Evolutionary conservation across 2,329 filamentous ascomycete genomes (phyloP).

Genomic region (Pyrenochaeta sp.): DNA sequence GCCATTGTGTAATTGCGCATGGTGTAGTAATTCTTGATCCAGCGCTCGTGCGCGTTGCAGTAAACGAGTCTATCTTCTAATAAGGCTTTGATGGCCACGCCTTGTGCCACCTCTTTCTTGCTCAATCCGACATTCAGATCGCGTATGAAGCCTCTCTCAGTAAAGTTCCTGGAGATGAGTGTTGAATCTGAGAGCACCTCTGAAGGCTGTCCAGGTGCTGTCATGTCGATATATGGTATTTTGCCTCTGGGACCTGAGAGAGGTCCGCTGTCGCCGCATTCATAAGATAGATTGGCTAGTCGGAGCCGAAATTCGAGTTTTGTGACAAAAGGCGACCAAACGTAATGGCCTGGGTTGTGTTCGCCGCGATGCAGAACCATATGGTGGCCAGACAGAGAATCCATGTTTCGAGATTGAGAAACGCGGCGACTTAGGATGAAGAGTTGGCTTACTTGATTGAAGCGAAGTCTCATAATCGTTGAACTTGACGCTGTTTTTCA

Average conservation of each 20-base stretch:
- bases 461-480: too few species aligned
- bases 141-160: conserved; percentile 50
- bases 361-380: conserved; percentile 62
- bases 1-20: conserved; percentile 63
- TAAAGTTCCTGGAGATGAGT: conserved; percentile 61
- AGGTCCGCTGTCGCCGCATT: conserved; percentile 54
- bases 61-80: conserved; percentile 69
- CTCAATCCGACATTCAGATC: conserved; percentile 60
- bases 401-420: too few species aligned
- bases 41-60: conserved; percentile 62
- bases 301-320: conserved; percentile 70
- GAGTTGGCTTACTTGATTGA: too few species aligned
- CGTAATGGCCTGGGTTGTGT: conserved; percentile 50
- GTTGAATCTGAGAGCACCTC: conserved; percentile 59
- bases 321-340: conserved; percentile 68
- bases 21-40: conserved; percentile 65
- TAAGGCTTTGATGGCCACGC: conserved; percentile 62
- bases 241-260: conserved; percentile 63
- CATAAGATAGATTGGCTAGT: conserved; percentile 59
- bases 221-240: conserved; percentile 63
- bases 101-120: conserved; percentile 52
- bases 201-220: conserved; percentile 14
- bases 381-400: conserved; percentile 10
- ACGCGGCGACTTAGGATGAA: too few species aligned
- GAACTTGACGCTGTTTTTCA: too few species aligned